Conservation (phyloP, 306 rosid species). For the Acacia confusa region DNA sequence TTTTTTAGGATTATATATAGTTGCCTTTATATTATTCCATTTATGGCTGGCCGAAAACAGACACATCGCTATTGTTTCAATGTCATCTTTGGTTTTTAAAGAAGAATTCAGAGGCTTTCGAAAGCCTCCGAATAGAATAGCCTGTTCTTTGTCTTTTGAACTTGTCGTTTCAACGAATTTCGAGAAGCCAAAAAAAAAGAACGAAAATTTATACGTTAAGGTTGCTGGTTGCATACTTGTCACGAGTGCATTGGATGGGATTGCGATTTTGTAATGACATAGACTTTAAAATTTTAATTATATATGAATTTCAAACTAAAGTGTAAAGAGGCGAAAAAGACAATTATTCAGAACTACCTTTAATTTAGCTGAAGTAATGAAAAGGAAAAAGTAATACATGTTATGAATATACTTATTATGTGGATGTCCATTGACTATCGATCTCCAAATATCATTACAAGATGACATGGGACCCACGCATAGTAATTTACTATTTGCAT, state of each 20-base stretch:
- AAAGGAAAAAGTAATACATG: too few relatives aligned
- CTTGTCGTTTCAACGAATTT: not conserved
- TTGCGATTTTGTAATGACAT: not conserved
- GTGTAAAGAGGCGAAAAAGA: not conserved
- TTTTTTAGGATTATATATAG: not conserved
- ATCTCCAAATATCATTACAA: too few relatives aligned
- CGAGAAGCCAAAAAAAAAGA: not conserved
- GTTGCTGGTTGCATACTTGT: not conserved
- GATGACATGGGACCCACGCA: too few relatives aligned
- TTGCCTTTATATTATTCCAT: not conserved
- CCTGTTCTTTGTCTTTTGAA: not conserved
- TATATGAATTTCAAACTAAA: not conserved
- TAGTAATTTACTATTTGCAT: too few relatives aligned
- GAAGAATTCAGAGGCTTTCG: not conserved
- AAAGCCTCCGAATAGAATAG: conserved; percentile 10
- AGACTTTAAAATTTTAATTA: not conserved
- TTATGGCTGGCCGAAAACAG: not conserved
- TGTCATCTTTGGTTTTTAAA: not conserved
- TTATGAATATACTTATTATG: too few relatives aligned
- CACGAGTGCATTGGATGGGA: conserved; percentile 21
- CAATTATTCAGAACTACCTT: not conserved
- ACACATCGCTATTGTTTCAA: not conserved
- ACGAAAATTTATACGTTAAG: conserved; percentile 23
- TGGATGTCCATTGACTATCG: too few relatives aligned
- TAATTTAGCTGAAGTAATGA: not conserved